These are phyloP conservation scores for Didymella sp. DNA, from an alignment of 2,329 filamentous ascomycete genomes.

Conservation along the genomic window DNA sequence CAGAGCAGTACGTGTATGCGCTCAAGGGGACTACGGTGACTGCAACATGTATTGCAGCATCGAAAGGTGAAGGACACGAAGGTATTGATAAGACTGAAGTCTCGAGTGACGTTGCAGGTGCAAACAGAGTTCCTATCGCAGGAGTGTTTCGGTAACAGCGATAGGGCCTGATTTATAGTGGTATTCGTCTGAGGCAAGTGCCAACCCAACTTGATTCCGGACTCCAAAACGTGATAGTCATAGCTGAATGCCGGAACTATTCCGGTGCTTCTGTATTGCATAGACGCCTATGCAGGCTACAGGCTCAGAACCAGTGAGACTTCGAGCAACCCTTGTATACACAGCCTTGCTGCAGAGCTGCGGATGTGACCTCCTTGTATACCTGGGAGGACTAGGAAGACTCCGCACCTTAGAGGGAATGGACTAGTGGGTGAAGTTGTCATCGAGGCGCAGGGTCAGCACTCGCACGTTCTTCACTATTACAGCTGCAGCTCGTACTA, in stretches of 20 bases:
- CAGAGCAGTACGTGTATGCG: not conserved
- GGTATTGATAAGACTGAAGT: not conserved
- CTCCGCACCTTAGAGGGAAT: not conserved
- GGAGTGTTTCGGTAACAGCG: constrained; percentile 2
- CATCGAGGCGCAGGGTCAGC: not conserved
- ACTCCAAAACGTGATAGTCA: not conserved
- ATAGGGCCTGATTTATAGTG: constrained; percentile 2
- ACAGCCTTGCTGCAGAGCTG: not conserved
- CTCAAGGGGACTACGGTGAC: not conserved
- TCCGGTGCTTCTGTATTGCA: constrained; percentile 3
- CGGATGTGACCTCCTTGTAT: not conserved
- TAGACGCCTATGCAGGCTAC: constrained; percentile 16
- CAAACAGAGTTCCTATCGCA: constrained; percentile 1
- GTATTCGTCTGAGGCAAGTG: constrained; percentile 2
- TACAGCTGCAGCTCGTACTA: not conserved
- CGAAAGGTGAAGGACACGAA: not conserved
- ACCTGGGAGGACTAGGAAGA: not conserved
- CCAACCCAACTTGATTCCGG: constrained; percentile 1
- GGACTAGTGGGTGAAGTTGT: not conserved
- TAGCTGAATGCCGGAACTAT: constrained; percentile 5
- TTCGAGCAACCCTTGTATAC: not conserved
- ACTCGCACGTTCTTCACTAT: not conserved
- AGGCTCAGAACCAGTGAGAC: not conserved
- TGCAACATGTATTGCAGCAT: not conserved
- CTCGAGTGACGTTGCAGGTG: constrained; percentile 3